Conservation (phyloP, 805 yeast genomes). For the Alloascoidea hylecoeti region DNA sequence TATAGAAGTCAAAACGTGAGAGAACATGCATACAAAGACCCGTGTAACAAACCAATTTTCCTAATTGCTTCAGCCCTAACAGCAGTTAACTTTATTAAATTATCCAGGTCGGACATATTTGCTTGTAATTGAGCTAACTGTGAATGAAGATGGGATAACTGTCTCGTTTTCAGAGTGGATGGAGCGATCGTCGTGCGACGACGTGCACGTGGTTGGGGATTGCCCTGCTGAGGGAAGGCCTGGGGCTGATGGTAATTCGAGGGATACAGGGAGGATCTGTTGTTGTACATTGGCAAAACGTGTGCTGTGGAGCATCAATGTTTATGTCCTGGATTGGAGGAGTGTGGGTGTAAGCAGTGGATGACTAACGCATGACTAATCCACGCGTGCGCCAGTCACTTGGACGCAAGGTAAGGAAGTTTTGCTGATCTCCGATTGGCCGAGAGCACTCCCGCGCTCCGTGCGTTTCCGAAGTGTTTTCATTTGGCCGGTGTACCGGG, state of each 20-base stretch:
- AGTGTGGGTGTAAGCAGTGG: too few relatives aligned
- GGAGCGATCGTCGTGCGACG: background rate
- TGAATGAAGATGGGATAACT: conserved; percentile 33
- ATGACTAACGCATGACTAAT: too few relatives aligned
- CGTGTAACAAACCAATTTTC: conserved; percentile 42
- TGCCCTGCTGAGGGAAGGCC: background rate
- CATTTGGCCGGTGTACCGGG: too few relatives aligned
- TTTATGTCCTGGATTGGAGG: too few relatives aligned
- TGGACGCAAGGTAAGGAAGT: too few relatives aligned
- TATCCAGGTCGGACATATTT: conserved; percentile 37
- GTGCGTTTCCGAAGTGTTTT: too few relatives aligned
- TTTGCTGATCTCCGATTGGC: too few relatives aligned
- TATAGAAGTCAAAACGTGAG: background rate
- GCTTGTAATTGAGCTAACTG: conserved; percentile 44
- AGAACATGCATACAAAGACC: conserved; percentile 24
- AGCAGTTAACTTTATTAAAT: conserved; percentile 31
- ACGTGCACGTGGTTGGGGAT: background rate
- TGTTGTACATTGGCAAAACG: too few relatives aligned
- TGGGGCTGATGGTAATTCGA: background rate
- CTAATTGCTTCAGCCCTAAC: conserved; percentile 38
- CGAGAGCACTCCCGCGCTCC: too few relatives aligned
- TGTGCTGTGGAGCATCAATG: too few relatives aligned
- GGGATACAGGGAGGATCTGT: background rate
- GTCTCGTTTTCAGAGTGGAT: conserved; percentile 23
- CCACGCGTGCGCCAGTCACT: too few relatives aligned